These are phyloP conservation scores for Ascochyta rabiei DNA, from an alignment of 2,329 filamentous ascomycete species.

Conservation along the genomic window DNA sequence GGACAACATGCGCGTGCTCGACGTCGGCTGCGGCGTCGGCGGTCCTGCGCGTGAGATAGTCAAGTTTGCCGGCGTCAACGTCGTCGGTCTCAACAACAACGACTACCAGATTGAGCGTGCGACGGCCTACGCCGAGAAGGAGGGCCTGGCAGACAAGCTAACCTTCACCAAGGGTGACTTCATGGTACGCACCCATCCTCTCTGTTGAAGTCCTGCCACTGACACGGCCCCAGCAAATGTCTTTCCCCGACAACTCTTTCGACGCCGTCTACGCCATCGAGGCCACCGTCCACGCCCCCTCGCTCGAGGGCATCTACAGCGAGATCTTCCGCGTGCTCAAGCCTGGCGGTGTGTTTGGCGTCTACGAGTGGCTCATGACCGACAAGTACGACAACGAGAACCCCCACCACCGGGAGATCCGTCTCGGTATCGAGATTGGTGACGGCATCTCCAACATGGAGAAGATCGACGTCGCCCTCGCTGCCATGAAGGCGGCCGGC, in stretches of 20 bases:
- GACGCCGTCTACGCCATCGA: slow-evolving; percentile 98
- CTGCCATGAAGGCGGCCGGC: slow-evolving; percentile 84
- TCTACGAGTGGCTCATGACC: slow-evolving; percentile 99
- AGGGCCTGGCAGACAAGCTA: slow-evolving; percentile 79
- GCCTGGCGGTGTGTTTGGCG: slow-evolving; percentile 92
- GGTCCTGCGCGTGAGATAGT: slow-evolving; percentile 94
- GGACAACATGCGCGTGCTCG: slow-evolving; percentile 86
- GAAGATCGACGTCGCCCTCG: slow-evolving; percentile 77
- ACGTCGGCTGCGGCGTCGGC: slow-evolving; percentile 96
- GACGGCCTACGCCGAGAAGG: slow-evolving; percentile 80
- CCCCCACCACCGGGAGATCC: slow-evolving; percentile 83
- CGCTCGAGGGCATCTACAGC: slow-evolving; percentile 87
- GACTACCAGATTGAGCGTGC: slow-evolving; percentile 98
- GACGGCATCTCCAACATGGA: slow-evolving; percentile 99
- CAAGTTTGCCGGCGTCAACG: slow-evolving; percentile 89
- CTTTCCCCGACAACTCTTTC: slow-evolving; percentile 88
- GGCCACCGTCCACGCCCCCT: slow-evolving; percentile 92
- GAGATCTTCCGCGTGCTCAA: slow-evolving; percentile 96
- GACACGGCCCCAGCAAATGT: slow-evolving; percentile 73
- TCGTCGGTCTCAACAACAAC: slow-evolving; percentile 97
- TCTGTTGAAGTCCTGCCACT: neutral
- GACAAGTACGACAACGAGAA: slow-evolving; percentile 91
- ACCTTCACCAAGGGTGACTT: slow-evolving; percentile 95
- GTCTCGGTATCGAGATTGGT: slow-evolving; percentile 92
- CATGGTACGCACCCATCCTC: slow-evolving; percentile 63